Percentiles rank a stretch among this genome's conserved stretches.
phyloP scores from a whole-genome alignment of 148 eudicot genomes.

The Dianthus caryophyllus region DNA sequence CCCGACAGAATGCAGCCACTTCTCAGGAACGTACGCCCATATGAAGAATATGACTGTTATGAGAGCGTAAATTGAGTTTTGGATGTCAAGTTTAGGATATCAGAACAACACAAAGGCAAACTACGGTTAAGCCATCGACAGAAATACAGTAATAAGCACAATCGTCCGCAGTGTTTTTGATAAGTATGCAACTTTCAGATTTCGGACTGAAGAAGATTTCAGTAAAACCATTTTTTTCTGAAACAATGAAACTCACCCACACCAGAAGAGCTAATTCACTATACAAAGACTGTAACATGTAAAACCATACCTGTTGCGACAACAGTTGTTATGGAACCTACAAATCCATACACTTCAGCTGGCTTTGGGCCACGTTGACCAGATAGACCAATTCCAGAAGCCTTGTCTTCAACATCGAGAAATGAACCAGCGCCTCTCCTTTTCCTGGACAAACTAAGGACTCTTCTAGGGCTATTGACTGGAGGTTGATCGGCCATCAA shows the following conservation, averaged over 20 bases:
- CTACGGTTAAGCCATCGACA: too few relatives aligned
- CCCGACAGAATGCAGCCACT: constrained; percentile 75
- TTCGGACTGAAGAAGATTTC: constrained; percentile 4
- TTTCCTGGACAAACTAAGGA: constrained; percentile 64
- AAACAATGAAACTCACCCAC: background rate
- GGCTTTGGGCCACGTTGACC: constrained; percentile 85
- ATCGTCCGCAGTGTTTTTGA: background rate
- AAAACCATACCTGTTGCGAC: constrained; percentile 58
- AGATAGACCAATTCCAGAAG: constrained; percentile 60
- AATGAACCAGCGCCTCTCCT: constrained; percentile 48
- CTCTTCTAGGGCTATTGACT: constrained; percentile 84
- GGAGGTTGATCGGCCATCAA: constrained; percentile 54
- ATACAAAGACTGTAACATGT: background rate
- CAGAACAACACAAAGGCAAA: background rate
- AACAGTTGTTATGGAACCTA: constrained; percentile 79
- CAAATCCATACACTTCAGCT: constrained; percentile 90
- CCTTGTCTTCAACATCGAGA: constrained; percentile 37
- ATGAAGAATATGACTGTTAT: constrained; percentile 61
- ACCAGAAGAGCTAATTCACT: background rate
- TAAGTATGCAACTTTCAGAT: background rate
- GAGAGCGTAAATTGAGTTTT: constrained; percentile 12
- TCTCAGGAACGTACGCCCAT: constrained; percentile 88
- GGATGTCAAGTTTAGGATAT: background rate
- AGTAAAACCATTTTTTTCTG: background rate
- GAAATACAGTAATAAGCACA: background rate